Conservation (phyloP, 2,329 filamentous ascomycete genomes). For the Aspergillus sp. region DNA sequence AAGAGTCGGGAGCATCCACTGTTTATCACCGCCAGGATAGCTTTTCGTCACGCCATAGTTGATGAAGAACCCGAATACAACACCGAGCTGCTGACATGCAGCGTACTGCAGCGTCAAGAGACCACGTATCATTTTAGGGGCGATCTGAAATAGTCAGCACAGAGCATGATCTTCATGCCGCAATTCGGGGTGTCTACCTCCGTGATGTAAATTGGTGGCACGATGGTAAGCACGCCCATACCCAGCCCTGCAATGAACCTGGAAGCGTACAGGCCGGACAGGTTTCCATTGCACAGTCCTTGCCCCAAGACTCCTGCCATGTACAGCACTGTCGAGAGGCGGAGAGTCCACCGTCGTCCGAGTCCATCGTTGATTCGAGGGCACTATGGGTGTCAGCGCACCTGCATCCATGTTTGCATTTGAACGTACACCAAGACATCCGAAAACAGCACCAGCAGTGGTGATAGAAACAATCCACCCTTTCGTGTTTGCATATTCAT, state of each 20-base stretch:
- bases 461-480: slow-evolving; percentile 21
- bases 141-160: slow-evolving; percentile 7
- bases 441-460: slow-evolving; percentile 19
- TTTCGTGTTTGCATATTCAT: slow-evolving; percentile 19
- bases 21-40: slow-evolving; percentile 14
- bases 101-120: slow-evolving; percentile 18
- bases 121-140: slow-evolving; percentile 18
- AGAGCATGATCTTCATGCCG: too few relatives aligned
- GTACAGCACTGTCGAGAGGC: slow-evolving; percentile 14
- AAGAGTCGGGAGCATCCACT: slow-evolving; percentile 24
- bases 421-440: slow-evolving; percentile 16
- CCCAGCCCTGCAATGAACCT: slow-evolving; percentile 18
- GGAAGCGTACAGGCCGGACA: slow-evolving; percentile 16
- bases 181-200: too few relatives aligned
- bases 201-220: slow-evolving; percentile 12
- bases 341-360: slow-evolving; percentile 17
- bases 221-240: slow-evolving; percentile 15
- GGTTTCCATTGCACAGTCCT: slow-evolving; percentile 14
- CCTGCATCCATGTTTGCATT: background rate
- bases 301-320: slow-evolving; percentile 19
- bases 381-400: slow-evolving; percentile 3
- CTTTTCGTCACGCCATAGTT: slow-evolving; percentile 20
- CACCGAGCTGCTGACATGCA: slow-evolving; percentile 19
- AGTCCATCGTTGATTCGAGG: slow-evolving; percentile 16
- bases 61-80: slow-evolving; percentile 21